These are phyloP conservation scores for Acer campestre DNA, from an alignment of 345 rosid species.

Conservation along the genomic window DNA sequence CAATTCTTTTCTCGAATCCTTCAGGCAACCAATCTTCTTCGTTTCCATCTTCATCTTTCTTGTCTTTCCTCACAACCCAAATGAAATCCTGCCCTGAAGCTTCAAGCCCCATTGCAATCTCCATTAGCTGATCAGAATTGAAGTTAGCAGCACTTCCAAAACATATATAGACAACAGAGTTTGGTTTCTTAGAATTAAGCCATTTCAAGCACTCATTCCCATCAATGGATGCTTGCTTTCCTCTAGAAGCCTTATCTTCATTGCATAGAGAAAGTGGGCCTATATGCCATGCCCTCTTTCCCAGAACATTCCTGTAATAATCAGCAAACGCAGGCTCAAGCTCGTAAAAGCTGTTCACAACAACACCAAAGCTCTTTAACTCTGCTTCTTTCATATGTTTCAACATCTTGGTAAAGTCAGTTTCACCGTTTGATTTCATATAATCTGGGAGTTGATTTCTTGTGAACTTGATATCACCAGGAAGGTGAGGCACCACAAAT, in stretches of 20 bases:
- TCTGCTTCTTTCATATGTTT: conserved; percentile 21
- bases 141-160: conserved; percentile 47
- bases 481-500: conserved; percentile 34
- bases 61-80: conserved; percentile 48
- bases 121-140: conserved; percentile 31
- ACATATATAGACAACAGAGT: background rate
- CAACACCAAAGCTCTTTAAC: conserved; percentile 29
- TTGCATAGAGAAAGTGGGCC: no score
- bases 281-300: no score
- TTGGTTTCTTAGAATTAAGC: no score
- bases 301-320: no score
- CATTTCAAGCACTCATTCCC: no score
- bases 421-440: background rate
- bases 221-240: no score
- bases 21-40: conserved; percentile 33
- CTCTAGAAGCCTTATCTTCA: no score
- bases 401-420: background rate
- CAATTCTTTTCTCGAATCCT: conserved; percentile 41
- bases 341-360: no score
- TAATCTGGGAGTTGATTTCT: conserved; percentile 14
- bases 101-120: conserved; percentile 56
- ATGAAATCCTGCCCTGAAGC: conserved; percentile 52
- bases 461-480: conserved; percentile 32
- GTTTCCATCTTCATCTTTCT: conserved; percentile 29
- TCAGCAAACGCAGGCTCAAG: no score